A percentile compares a stretch with the other conserved stretches of the same genome.
phyloP scores from a whole-genome alignment of 768 basidiomycete species.

The Scleroderma bovista region DNA sequence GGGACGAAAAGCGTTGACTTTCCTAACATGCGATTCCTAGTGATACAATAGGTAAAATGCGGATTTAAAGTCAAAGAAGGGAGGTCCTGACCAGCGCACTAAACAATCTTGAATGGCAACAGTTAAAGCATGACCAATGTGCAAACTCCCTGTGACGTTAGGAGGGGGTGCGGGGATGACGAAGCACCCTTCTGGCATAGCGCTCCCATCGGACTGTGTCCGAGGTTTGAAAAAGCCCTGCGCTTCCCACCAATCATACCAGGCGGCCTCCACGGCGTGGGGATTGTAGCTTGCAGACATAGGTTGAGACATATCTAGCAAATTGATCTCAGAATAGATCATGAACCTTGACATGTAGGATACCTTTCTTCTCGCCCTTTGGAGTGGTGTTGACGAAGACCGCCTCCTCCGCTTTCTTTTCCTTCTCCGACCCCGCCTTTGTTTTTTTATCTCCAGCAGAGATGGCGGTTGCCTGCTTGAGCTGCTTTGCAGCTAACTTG shows the following conservation, averaged over 20 bases:
- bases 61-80: not conserved
- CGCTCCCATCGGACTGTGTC: conserved; percentile 48
- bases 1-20: conserved; percentile 87
- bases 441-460: conserved; percentile 54
- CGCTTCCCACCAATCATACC: conserved; percentile 98
- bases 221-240: conserved; percentile 88
- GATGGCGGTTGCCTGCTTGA: conserved; percentile 35
- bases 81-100: conserved; percentile 68
- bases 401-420: conserved; percentile 61
- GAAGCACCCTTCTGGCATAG: conserved; percentile 64
- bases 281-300: conserved; percentile 97
- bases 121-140: conserved; percentile 93
- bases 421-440: conserved; percentile 72
- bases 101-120: conserved; percentile 87
- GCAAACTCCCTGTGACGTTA: conserved; percentile 92
- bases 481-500: conserved; percentile 63
- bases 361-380: conserved; percentile 91
- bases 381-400: conserved; percentile 88
- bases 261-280: conserved; percentile 86
- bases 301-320: conserved; percentile 71
- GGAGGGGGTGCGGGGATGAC: conserved; percentile 91
- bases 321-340: not conserved
- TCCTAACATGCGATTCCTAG: conserved; percentile 93
- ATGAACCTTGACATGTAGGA: conserved; percentile 5
- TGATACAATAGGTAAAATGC: not conserved